phyloP scores from a whole-genome alignment of 768 basidiomycete species.

The Arthromyces matolae region DNA sequence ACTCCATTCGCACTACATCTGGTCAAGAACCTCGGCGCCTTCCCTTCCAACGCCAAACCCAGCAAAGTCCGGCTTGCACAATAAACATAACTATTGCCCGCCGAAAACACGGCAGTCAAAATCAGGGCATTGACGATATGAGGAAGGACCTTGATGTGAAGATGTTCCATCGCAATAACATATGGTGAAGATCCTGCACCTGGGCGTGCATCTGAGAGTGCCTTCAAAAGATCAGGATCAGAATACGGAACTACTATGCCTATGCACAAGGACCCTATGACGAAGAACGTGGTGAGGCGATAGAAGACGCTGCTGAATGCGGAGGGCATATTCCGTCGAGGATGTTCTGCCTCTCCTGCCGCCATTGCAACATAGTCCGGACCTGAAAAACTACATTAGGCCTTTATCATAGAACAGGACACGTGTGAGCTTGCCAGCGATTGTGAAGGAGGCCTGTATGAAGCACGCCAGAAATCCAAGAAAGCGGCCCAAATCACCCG shows the following conservation, averaged over 20 bases:
- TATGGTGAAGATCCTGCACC: constrained; percentile 72
- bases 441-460: constrained; percentile 59
- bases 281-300: constrained; percentile 76
- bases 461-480: constrained; percentile 61
- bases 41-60: constrained; percentile 58
- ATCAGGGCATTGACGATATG: constrained; percentile 72
- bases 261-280: constrained; percentile 65
- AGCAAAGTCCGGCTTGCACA: constrained; percentile 52
- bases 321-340: constrained; percentile 64
- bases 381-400: constrained; percentile 21
- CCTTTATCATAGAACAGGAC: background rate
- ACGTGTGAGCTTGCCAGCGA: constrained; percentile 40
- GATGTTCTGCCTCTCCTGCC: constrained; percentile 70
- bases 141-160: constrained; percentile 63
- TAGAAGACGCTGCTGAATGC: constrained; percentile 77
- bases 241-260: constrained; percentile 79
- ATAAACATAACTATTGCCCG: constrained; percentile 67
- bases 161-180: constrained; percentile 74
- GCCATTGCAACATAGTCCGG: constrained; percentile 55
- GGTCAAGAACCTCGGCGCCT: constrained; percentile 50
- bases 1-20: constrained; percentile 53
- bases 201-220: constrained; percentile 52
- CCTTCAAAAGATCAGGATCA: constrained; percentile 51
- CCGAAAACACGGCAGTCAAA: constrained; percentile 67
- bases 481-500: constrained; percentile 55